A percentile compares a stretch with the other conserved stretches of the same genome.
phyloP scores from a whole-genome alignment of 2,329 filamentous ascomycete genomes.

The Xylariaceae sp. region DNA sequence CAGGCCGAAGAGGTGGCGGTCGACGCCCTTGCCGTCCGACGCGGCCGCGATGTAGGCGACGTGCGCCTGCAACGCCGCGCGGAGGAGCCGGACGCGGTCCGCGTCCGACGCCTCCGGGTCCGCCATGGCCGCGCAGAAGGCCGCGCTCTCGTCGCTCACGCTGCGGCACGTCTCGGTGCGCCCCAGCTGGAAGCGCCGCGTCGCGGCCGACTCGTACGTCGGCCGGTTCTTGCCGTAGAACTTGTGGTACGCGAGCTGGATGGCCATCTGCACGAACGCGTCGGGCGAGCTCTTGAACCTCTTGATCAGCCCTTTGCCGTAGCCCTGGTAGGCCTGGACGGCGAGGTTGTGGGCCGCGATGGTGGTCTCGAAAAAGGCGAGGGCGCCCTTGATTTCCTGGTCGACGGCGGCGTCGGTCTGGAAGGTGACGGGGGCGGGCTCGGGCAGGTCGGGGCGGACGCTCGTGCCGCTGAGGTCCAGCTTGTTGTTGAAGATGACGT shows the following conservation, averaged over 20 bases:
- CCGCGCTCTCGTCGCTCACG: conserved; percentile 83
- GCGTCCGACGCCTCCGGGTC: conserved; percentile 57
- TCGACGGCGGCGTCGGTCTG: conserved; percentile 66
- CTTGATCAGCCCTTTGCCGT: conserved; percentile 98
- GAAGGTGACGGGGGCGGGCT: conserved; percentile 73
- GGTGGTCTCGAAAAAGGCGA: conserved; percentile 69
- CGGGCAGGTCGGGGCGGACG: conserved; percentile 74
- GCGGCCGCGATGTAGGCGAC: conserved; percentile 86
- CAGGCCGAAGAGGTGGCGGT: conserved; percentile 92
- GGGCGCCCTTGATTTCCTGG: conserved; percentile 70
- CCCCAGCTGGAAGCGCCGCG: conserved; percentile 89
- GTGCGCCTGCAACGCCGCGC: conserved; percentile 72
- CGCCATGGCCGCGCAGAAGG: conserved; percentile 84
- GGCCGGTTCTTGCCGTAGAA: conserved; percentile 98
- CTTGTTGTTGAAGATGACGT: conserved; percentile 88
- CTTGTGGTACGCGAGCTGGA: conserved; percentile 96
- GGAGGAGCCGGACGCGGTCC: conserved; percentile 67
- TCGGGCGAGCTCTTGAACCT: conserved; percentile 98
- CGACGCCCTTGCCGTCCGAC: conserved; percentile 86
- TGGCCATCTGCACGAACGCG: conserved; percentile 96
- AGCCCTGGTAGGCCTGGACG: conserved; percentile 93
- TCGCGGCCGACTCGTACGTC: conserved; percentile 94
- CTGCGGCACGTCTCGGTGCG: conserved; percentile 93
- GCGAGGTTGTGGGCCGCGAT: conserved; percentile 85
- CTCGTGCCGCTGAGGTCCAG: conserved; percentile 76